Evolutionary conservation across 495 filamentous ascomycete species (phyloP).

Genomic region (Neurospora tetrasperma): DNA sequence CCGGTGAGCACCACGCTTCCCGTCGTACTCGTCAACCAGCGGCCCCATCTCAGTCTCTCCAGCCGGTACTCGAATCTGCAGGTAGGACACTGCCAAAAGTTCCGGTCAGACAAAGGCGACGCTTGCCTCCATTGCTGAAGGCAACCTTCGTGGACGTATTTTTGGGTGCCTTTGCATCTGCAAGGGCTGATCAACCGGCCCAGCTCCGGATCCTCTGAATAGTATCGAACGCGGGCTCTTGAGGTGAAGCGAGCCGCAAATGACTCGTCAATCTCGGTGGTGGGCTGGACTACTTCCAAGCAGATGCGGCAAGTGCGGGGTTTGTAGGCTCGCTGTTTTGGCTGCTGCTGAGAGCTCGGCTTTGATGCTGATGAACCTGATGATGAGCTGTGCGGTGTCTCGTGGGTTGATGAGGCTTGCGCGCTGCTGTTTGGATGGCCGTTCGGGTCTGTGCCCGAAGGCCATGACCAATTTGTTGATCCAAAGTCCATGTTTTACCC

Average conservation of each 20-base stretch:
- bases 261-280: slow-evolving; percentile 54
- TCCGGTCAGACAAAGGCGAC: slow-evolving; percentile 54
- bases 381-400: not conserved
- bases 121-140: slow-evolving; percentile 75
- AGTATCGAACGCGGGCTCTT: slow-evolving; percentile 56
- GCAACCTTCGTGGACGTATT: slow-evolving; percentile 94
- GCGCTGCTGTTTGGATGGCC: not conserved
- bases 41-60: slow-evolving; percentile 64
- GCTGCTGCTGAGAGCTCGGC: slow-evolving; percentile 3
- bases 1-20: slow-evolving; percentile 58
- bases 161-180: slow-evolving; percentile 82
- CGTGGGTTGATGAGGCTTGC: not conserved
- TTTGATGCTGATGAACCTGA: not conserved
- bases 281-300: slow-evolving; percentile 72
- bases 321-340: slow-evolving; percentile 42
- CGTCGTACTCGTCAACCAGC: slow-evolving; percentile 57
- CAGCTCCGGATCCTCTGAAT: slow-evolving; percentile 60
- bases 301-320: slow-evolving; percentile 86
- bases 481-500: not conserved
- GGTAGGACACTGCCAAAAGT: slow-evolving; percentile 82
- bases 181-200: slow-evolving; percentile 86
- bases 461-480: slow-evolving; percentile 11
- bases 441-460: not conserved
- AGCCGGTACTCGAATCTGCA: slow-evolving; percentile 80
- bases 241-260: slow-evolving; percentile 50